These are phyloP conservation scores for Lactifluus pinguis DNA, from an alignment of 768 basidiomycete genomes.

Conservation along the genomic window DNA sequence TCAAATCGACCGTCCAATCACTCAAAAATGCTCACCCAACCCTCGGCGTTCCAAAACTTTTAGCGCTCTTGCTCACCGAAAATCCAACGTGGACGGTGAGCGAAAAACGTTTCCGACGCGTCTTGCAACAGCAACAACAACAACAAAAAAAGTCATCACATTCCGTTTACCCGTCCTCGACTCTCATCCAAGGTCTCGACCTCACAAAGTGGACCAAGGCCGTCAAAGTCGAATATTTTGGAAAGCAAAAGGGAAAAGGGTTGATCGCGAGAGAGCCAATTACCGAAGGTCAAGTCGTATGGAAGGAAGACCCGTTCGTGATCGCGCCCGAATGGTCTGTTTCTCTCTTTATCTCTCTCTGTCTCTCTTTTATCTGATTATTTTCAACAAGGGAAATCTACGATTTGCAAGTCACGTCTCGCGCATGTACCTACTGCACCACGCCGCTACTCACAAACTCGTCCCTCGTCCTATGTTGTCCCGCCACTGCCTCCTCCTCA, in stretches of 20 bases:
- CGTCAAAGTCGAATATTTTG: slow-evolving; percentile 64
- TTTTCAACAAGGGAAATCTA: slow-evolving; percentile 58
- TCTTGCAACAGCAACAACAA: slow-evolving; percentile 31
- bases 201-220: slow-evolving; percentile 48
- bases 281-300: slow-evolving; percentile 61
- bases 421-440: slow-evolving; percentile 67
- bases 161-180: slow-evolving; percentile 47
- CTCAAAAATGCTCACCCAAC: slow-evolving; percentile 51
- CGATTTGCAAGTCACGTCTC: slow-evolving; percentile 49
- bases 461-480: slow-evolving; percentile 45
- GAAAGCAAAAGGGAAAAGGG: slow-evolving; percentile 71
- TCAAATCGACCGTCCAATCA: slow-evolving; percentile 43
- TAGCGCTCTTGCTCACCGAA: slow-evolving; percentile 46
- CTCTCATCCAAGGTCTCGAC: slow-evolving; percentile 55
- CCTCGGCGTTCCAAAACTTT: slow-evolving; percentile 66
- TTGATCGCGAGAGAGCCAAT: slow-evolving; percentile 65
- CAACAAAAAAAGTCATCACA: slow-evolving; percentile 3
- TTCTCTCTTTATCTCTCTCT: slow-evolving; percentile 1
- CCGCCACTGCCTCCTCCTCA: slow-evolving; percentile 29
- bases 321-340: slow-evolving; percentile 74
- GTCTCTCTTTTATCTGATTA: neutral
- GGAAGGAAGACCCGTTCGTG: slow-evolving; percentile 79
- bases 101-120: slow-evolving; percentile 72
- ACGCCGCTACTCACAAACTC: slow-evolving; percentile 40
- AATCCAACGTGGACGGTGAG: slow-evolving; percentile 71